Conservation (phyloP, 1,284 basidiomycete genomes). For the Melampsora abietis-canadensis region DNA sequence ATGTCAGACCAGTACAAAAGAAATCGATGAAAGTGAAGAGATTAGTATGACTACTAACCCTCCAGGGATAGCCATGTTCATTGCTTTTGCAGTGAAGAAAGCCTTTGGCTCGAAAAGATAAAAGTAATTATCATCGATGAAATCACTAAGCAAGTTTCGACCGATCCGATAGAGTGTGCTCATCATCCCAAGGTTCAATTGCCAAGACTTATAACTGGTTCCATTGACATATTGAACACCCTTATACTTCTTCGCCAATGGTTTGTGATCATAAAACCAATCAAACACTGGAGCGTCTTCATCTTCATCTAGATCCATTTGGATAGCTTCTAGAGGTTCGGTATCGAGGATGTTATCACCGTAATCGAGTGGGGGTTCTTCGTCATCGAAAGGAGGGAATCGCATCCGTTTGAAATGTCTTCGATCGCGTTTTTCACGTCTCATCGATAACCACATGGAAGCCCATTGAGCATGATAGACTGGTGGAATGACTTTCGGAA, state of each 20-base stretch:
- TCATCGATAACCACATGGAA: constrained; percentile 99
- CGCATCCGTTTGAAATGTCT: constrained; percentile 99
- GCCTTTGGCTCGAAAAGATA: constrained; percentile 97
- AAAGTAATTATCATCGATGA: constrained; percentile 65
- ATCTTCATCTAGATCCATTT: constrained; percentile 88
- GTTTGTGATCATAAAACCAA: constrained; percentile 99
- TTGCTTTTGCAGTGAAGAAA: constrained; percentile 90
- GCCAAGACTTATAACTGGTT: constrained; percentile 88
- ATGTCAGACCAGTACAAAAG: constrained; percentile 45
- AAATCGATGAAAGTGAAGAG: constrained; percentile 52
- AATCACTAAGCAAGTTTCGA: constrained; percentile 85
- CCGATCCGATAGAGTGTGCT: constrained; percentile 94
- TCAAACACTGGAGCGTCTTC: constrained; percentile 93
- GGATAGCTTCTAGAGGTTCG: constrained; percentile 95
- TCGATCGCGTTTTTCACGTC: constrained; percentile 96
- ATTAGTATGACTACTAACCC: constrained; percentile 86
- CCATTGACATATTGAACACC: constrained; percentile 79
- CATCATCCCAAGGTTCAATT: constrained; percentile 86
- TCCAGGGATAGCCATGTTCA: constrained; percentile 84
- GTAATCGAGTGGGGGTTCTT: constrained; percentile 96
- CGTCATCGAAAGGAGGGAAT: constrained; percentile 99
- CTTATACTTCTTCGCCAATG: constrained; percentile 67
- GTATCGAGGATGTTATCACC: constrained; percentile 98
- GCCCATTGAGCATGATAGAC: constrained; percentile 99
- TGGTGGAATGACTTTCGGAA: constrained; percentile 92